Percentiles rank a stretch among this genome's conserved stretches.
phyloP scores from a whole-genome alignment of 768 basidiomycete species.

The Artomyces pyxidatus region DNA sequence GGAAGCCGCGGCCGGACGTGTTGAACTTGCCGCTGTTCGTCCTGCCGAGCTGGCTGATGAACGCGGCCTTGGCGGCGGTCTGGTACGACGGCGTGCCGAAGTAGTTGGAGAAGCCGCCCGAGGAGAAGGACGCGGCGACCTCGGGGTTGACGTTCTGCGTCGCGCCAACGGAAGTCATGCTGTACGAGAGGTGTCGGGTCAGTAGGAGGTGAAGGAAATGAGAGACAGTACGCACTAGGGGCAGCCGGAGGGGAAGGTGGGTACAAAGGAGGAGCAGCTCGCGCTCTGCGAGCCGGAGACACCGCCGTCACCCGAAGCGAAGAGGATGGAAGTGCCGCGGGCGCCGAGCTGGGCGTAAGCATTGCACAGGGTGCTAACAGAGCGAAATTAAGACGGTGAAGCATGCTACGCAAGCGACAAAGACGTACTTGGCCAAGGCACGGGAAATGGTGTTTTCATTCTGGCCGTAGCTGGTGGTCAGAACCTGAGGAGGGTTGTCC shows the following conservation, averaged over 20 bases:
- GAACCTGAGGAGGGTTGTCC: constrained; percentile 1
- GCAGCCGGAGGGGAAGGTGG: constrained; percentile 15
- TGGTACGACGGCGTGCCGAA: constrained; percentile 14
- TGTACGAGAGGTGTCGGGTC: too few species aligned
- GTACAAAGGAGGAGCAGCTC: constrained; percentile 8
- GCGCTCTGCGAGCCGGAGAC: constrained; percentile 9
- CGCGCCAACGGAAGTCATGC: constrained; percentile 21
- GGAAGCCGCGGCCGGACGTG: constrained; percentile 16
- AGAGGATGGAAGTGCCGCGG: constrained; percentile 6
- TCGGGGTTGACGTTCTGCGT: constrained; percentile 21
- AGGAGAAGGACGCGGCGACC: constrained; percentile 16
- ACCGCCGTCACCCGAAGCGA: constrained; percentile 15
- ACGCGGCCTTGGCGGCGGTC: constrained; percentile 4
- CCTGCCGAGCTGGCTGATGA: constrained; percentile 5
- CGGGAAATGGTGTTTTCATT: background rate
- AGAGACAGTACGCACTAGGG: constrained; percentile 12
- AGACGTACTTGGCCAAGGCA: background rate
- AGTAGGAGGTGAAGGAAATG: too few species aligned
- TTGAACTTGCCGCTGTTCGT: constrained; percentile 14
- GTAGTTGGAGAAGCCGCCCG: constrained; percentile 18
- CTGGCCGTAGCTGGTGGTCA: background rate
- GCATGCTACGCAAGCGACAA: too few species aligned
- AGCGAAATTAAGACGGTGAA: too few species aligned
- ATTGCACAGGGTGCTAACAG: constrained; percentile 8
- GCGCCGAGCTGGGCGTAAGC: constrained; percentile 7